Percentiles rank a stretch among this genome's conserved stretches.
Conservation (phyloP, 2,329 filamentous ascomycete species). For the Bipolaris zeicola region DNA sequence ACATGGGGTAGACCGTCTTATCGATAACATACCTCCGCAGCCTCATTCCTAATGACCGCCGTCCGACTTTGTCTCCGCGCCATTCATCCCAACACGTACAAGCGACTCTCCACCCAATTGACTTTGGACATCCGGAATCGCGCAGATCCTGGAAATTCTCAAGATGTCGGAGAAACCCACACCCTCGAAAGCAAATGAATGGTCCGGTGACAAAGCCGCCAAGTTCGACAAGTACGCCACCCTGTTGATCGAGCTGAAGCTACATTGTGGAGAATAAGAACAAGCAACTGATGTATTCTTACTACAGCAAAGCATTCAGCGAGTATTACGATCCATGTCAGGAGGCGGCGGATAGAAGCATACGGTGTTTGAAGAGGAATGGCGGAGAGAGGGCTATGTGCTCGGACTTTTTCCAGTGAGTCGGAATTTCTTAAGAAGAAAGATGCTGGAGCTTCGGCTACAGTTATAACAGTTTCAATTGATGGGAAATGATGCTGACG, state of each 20-base stretch:
- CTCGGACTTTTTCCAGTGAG: conserved; percentile 89
- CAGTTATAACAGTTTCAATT: too few species aligned
- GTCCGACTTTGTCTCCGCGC: not conserved
- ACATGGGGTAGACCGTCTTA: conserved; percentile 4
- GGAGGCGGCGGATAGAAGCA: conserved; percentile 82
- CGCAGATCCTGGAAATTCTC: not conserved
- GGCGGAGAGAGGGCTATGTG: conserved; percentile 88
- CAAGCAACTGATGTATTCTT: conserved; percentile 11
- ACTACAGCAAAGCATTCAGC: conserved; percentile 77
- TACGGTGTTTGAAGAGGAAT: conserved; percentile 88
- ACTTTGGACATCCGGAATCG: not conserved
- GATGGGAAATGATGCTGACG: conserved; percentile 1
- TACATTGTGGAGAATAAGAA: not conserved
- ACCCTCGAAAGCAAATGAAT: conserved; percentile 27
- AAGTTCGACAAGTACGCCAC: conserved; percentile 49
- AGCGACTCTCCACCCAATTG: too few species aligned
- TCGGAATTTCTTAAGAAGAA: not conserved
- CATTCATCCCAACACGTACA: not conserved
- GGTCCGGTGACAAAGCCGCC: conserved; percentile 39
- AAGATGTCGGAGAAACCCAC: conserved; percentile 18
- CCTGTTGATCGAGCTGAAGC: not conserved
- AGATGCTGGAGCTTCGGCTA: too few species aligned
- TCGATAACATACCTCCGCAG: conserved; percentile 20
- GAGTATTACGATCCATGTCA: conserved; percentile 96
- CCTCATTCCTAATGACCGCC: not conserved